Percentiles rank a stretch among this genome's conserved stretches.
phyloP scores from a whole-genome alignment of 2,329 filamentous ascomycete species.

The Corynespora cassiicola region DNA sequence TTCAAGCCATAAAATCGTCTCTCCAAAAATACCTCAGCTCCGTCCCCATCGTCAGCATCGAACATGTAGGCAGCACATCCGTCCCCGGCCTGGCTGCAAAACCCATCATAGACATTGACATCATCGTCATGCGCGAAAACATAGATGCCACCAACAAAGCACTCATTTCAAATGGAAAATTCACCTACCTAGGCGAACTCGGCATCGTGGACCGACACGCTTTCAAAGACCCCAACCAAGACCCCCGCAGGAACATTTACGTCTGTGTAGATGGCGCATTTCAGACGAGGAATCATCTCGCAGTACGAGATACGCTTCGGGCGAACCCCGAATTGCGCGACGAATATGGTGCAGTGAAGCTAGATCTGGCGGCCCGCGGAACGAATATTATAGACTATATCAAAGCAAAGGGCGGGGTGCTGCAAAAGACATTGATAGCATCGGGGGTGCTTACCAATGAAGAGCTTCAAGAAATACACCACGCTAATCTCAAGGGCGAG shows the following conservation, averaged over 20 bases:
- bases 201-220: slow-evolving; percentile 44
- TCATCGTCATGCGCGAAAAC: slow-evolving; percentile 33
- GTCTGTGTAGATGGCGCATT: slow-evolving; percentile 42
- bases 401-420: slow-evolving; percentile 23
- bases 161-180: slow-evolving; percentile 37
- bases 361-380: slow-evolving; percentile 22
- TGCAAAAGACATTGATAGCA: slow-evolving; percentile 25
- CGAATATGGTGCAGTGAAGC: slow-evolving; percentile 31
- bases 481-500: slow-evolving; percentile 21
- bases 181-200: slow-evolving; percentile 44
- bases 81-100: slow-evolving; percentile 43
- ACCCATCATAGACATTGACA: slow-evolving; percentile 47
- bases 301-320: slow-evolving; percentile 43
- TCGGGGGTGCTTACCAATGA: slow-evolving; percentile 21
- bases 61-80: slow-evolving; percentile 48
- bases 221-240: slow-evolving; percentile 38
- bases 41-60: slow-evolving; percentile 30
- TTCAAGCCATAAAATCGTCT: slow-evolving; percentile 22
- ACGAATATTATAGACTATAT: slow-evolving; percentile 29
- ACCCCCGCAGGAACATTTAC: slow-evolving; percentile 42
- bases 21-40: slow-evolving; percentile 22
- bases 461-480: slow-evolving; percentile 23
- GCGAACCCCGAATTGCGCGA: slow-evolving; percentile 36
- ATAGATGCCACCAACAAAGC: slow-evolving; percentile 34
- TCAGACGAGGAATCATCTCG: slow-evolving; percentile 47